phyloP scores from a whole-genome alignment of 2,329 filamentous ascomycete species.

The Ascochyta lentis region DNA sequence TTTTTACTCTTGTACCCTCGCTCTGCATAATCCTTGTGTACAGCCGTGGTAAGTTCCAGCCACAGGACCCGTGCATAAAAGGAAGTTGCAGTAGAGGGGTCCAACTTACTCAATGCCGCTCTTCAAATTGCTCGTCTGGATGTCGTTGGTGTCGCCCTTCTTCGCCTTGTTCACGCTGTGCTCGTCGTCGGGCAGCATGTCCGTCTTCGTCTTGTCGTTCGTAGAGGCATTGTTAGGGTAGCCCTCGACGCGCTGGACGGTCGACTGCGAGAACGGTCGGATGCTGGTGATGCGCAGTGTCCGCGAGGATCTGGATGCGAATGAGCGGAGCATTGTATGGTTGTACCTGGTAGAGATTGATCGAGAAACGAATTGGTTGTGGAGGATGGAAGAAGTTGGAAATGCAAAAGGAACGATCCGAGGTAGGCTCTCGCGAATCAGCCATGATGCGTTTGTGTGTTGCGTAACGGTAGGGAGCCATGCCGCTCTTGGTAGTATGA shows the following conservation, averaged over 20 bases:
- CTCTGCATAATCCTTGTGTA: neutral
- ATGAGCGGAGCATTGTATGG: conserved; percentile 22
- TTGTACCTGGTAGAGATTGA: neutral
- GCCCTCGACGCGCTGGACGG: conserved; percentile 14
- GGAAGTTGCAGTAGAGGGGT: neutral
- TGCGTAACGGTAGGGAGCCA: neutral
- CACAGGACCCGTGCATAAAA: neutral
- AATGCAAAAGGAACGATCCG: neutral
- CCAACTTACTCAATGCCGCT: conserved; percentile 44
- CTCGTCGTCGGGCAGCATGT: conserved; percentile 33
- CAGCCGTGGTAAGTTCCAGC: no score
- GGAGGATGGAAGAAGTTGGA: neutral
- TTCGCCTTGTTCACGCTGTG: conserved; percentile 26
- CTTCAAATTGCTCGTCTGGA: conserved; percentile 42
- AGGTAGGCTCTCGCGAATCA: conserved; percentile 4
- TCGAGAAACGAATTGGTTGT: neutral
- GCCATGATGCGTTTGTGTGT: conserved; percentile 26
- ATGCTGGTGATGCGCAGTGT: conserved; percentile 4
- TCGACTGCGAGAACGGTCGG: conserved; percentile 27
- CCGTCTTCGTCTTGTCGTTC: conserved; percentile 33
- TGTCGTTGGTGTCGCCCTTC: conserved; percentile 45
- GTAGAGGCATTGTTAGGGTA: conserved; percentile 30
- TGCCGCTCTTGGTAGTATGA: conserved; percentile 17
- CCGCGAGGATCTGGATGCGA: conserved; percentile 17
- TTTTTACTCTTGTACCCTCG: conserved; percentile 19